phyloP scores from a whole-genome alignment of 768 basidiomycete species.

The Hemileccinum rubropunctum region DNA sequence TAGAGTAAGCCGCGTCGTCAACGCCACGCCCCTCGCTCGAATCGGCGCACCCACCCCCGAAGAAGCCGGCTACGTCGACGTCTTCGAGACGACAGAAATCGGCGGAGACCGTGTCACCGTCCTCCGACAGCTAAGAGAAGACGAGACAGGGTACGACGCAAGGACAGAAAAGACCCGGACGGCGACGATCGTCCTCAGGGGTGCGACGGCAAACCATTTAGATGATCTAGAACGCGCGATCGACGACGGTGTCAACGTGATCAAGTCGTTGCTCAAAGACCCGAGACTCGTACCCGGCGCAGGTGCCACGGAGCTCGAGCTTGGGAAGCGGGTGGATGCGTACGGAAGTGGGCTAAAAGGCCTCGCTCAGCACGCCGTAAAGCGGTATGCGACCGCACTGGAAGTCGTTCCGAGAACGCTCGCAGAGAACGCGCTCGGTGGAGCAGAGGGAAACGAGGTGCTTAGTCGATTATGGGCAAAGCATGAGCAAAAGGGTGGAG shows the following conservation, averaged over 20 bases:
- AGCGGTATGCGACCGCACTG: slow-evolving; percentile 82
- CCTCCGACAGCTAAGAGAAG: slow-evolving; percentile 73
- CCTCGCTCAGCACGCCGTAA: slow-evolving; percentile 89
- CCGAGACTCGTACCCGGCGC: slow-evolving; percentile 89
- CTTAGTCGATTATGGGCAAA: slow-evolving; percentile 87
- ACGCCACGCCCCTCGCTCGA: slow-evolving; percentile 93
- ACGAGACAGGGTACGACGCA: slow-evolving; percentile 60
- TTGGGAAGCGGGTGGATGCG: slow-evolving; percentile 78
- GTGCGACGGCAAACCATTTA: slow-evolving; percentile 90
- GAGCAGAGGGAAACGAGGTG: slow-evolving; percentile 90
- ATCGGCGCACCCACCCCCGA: slow-evolving; percentile 95
- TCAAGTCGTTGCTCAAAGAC: slow-evolving; percentile 91
- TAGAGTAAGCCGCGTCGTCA: slow-evolving; percentile 89
- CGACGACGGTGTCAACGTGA: slow-evolving; percentile 95
- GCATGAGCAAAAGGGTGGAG: slow-evolving; percentile 74
- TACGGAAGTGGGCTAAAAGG: slow-evolving; percentile 90
- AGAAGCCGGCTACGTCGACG: slow-evolving; percentile 90
- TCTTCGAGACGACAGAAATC: slow-evolving; percentile 94
- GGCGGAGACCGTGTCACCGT: slow-evolving; percentile 98
- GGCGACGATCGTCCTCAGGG: slow-evolving; percentile 92
- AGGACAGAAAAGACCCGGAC: slow-evolving; percentile 76
- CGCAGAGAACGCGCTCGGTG: slow-evolving; percentile 92
- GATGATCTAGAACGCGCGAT: slow-evolving; percentile 96
- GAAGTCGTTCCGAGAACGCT: slow-evolving; percentile 92
- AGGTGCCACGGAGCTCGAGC: slow-evolving; percentile 90